Base-by-base conservation (phyloP, 345 rosid genomes). In the Raphanus raphanistrum region DNA sequence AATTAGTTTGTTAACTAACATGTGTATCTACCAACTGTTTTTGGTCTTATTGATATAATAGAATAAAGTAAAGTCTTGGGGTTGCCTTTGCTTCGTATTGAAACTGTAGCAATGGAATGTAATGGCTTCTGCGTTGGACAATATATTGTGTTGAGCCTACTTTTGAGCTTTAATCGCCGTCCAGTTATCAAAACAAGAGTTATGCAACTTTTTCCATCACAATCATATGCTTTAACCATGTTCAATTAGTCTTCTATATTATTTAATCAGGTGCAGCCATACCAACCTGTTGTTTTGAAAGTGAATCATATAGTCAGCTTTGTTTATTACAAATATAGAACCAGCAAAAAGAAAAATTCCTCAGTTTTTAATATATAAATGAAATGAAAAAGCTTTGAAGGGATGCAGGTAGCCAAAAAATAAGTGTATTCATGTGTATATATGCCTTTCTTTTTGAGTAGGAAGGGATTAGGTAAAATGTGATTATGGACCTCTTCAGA, bases 51-150 rank as follows among this genome's bases (percentile, higher is more conserved):
- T 26, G 33, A 15, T 2, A 33, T n/a, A 57, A 33, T n/a, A 57
- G 65, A 12, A 58, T 6, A 60, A 68, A 72, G 63, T 36, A 63
- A 68, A 79, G 62, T 75, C 45, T 64, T 35, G 32, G 27, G 10
- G 17, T 25, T 68, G 59, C 62, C 67, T 74, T 79, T 74, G 75
- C 82, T 74, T 79, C 74, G 82, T 55, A 54, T 63, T 79, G 54
- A 68, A 79, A 74, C 79, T 62, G 82, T 79, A 74, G 79, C 82
- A 74, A 80, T 63, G 62, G 43, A 12, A 54, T 32, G 59, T 58
- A 21, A 43, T 77, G 28, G 54, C 70, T 67, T 79, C 48, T 68
- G 25, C 36, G 57, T 79, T 72, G 77, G 74, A 73, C 25, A 66
- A 78, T 45, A 4, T 43, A 67, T 35, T 67, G 48, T 78, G 6